phyloP scores from a whole-genome alignment of 139 green algal species.

The Pleodorina starrii region DNA sequence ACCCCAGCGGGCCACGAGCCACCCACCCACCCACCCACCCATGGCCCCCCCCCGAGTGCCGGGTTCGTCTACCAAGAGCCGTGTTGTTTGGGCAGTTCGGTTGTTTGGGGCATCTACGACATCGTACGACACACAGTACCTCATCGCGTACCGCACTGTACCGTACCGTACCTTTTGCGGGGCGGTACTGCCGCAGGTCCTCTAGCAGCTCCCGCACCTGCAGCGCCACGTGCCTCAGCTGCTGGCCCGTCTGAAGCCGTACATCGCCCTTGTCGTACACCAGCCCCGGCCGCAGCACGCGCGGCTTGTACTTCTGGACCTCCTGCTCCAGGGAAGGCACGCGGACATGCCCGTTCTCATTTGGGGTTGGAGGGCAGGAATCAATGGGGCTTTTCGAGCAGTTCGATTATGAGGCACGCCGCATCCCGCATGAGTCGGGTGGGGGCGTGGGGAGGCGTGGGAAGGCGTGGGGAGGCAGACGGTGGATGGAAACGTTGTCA shows the following conservation, averaged over 20 bases:
- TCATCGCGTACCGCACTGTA: not conserved
- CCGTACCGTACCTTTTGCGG: not conserved
- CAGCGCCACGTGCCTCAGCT: conserved; percentile 39
- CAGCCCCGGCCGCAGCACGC: not conserved
- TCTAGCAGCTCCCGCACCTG: conserved; percentile 33
- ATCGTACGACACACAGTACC: not conserved
- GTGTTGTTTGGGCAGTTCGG: no score
- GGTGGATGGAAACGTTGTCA: no score
- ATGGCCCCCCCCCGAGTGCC: not conserved
- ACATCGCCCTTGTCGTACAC: not conserved
- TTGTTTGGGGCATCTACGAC: not conserved
- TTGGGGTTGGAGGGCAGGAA: no score
- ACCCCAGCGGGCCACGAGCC: not conserved
- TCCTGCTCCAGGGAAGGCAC: not conserved
- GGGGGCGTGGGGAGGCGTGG: no score
- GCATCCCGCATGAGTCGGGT: no score
- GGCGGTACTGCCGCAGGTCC: conserved; percentile 45
- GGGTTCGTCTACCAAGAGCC: not conserved
- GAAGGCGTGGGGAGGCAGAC: no score
- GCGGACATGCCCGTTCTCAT: not conserved
- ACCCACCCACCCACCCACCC: not conserved
- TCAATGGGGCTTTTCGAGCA: no score
- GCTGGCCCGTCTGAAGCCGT: not conserved
- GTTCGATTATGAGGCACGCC: no score
- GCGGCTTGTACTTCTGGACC: conserved; percentile 53